A percentile compares a stretch with the other conserved stretches of the same genome.
Evolutionary conservation across 352 stramenopile species (phyloP).

Genomic region (Phytophthora uliginosa): DNA sequence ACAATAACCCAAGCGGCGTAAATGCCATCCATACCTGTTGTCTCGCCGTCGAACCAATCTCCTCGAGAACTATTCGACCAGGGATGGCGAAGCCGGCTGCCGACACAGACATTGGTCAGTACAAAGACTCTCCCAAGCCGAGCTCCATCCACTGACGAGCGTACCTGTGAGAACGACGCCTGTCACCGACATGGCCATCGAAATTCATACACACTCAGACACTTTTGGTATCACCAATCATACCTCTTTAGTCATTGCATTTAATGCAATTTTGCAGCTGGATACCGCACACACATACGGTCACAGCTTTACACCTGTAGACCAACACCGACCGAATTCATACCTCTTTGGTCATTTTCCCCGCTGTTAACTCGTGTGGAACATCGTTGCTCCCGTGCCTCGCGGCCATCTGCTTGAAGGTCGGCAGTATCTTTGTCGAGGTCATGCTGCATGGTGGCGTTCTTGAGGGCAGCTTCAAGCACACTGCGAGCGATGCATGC

Average conservation of each 20-base stretch:
- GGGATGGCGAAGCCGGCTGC: conserved; percentile 73
- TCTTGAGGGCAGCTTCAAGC: neutral
- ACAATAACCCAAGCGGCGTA: neutral
- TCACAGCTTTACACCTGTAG: too few relatives aligned
- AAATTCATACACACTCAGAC: too few relatives aligned
- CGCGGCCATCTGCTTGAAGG: neutral
- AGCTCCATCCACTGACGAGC: neutral
- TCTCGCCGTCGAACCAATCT: conserved; percentile 64
- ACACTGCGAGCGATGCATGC: neutral
- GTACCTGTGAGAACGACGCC: conserved; percentile 68
- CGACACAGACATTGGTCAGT: conserved; percentile 1
- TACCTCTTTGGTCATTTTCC: neutral
- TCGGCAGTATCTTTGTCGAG: conserved; percentile 4
- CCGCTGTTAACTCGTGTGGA: neutral
- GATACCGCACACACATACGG: too few relatives aligned
- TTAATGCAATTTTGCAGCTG: too few relatives aligned
- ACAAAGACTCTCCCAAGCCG: neutral
- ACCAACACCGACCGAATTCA: too few relatives aligned
- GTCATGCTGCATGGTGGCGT: conserved; percentile 4
- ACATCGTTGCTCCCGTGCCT: neutral
- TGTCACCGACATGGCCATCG: conserved; percentile 67
- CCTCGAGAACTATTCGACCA: conserved; percentile 65
- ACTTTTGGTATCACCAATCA: too few relatives aligned
- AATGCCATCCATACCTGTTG: conserved; percentile 49
- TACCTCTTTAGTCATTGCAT: too few relatives aligned